Base-by-base conservation (phyloP, 805 yeast genomes). In the Cyberlindnera maclurae region DNA sequence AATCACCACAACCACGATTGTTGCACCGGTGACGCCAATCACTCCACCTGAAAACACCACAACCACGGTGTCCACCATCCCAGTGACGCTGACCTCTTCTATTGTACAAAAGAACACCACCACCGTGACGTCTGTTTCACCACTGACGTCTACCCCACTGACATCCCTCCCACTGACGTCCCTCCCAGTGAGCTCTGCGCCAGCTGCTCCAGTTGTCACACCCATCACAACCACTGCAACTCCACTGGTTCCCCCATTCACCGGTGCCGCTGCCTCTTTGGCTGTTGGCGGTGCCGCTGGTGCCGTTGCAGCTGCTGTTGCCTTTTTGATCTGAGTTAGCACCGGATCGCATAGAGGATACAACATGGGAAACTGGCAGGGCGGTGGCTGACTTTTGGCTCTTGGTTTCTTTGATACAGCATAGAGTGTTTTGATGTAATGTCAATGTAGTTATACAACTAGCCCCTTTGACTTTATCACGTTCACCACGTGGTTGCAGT, bases 401-500 rank as follows among this genome's bases (percentile, higher is more conserved):
- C n/a, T n/a, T n/a, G n/a, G n/a, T n/a, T n/a, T n/a, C n/a, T n/a
- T n/a, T 12, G 31, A 11, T 28, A 34, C 4, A 29, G 28, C 11
- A 40, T 32, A 26, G 13, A 16, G 6, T 27, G 26, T 10, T 17
- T 40, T n/a, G n/a, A 26, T 13, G 15, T 5, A 39, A 40, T 15
- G 16, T 33, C 12, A 33, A 39, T 40, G 43, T 40, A 12, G 27
- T 40, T 26, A 39, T 40, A 4, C 39, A 34, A 9, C 15, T 15
- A 5, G 36, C 29, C 32, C 33, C 39, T 34, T 26, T 7, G n/a
- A 15, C 24, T 44, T 49, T 26, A 53, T 40, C 11, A 36, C 41
- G 2, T 33, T 26, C 29, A 53, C 38, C 3, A 51, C 26, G 15
- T 16, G 36, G 2, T 39, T 13, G 26, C 34, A 17, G 39, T 36